Percentiles rank a stretch among this genome's conserved stretches.
Evolutionary conservation across 1,284 basidiomycete species (phyloP).

Genomic region (Exsudoporus floridanus): DNA sequence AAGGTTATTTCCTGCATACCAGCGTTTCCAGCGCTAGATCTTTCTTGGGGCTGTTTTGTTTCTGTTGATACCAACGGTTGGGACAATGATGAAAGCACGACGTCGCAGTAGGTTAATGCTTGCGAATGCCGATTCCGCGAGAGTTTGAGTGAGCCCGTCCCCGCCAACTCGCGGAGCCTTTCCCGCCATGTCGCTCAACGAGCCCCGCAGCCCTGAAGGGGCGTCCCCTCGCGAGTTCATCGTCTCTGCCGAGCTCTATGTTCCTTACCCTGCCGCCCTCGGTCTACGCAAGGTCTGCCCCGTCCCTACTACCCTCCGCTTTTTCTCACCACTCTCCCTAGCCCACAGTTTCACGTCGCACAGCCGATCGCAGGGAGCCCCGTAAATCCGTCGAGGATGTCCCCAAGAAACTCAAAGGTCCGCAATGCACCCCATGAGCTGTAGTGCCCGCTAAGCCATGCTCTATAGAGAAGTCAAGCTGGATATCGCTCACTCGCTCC

Average conservation of each 20-base stretch:
- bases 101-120: constrained; percentile 5
- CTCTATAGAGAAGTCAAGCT: constrained; percentile 60
- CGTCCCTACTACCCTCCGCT: background rate
- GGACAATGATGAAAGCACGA: background rate
- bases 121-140: background rate
- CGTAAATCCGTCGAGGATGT: constrained; percentile 34
- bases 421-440: background rate
- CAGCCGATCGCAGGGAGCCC: constrained; percentile 55
- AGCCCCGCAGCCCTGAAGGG: constrained; percentile 8
- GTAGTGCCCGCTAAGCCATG: constrained; percentile 2
- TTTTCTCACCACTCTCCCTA: constrained; percentile 14
- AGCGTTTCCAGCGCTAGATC: constrained; percentile 10
- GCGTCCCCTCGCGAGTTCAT: constrained; percentile 39
- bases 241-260: constrained; percentile 61
- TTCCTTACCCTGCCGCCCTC: constrained; percentile 53
- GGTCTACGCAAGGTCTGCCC: constrained; percentile 57
- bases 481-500: constrained; percentile 60
- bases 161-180: no score
- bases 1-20: constrained; percentile 20
- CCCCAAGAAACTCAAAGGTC: constrained; percentile 55
- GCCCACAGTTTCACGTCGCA: constrained; percentile 46
- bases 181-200: constrained; percentile 21
- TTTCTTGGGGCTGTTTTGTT: constrained; percentile 9
- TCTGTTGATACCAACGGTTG: constrained; percentile 18
- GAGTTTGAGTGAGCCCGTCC: background rate